phyloP scores from a whole-genome alignment of 192 early-diverging fungal species.

The Rhizoclosmatium globosum region DNA sequence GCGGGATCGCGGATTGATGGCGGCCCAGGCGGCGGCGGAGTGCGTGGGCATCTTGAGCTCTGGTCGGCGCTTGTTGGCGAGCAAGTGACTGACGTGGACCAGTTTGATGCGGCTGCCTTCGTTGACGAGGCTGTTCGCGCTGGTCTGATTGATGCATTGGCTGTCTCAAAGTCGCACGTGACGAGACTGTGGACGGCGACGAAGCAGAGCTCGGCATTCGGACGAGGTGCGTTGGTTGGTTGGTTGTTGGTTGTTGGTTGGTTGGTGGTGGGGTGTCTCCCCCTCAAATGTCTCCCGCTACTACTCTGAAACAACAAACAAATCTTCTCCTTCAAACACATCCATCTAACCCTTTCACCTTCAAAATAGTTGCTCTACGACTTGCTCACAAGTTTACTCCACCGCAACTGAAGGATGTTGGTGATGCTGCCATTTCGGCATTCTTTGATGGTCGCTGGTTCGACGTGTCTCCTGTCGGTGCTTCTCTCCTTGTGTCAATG shows the following conservation, averaged over 20 bases:
- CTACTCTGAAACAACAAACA: background rate
- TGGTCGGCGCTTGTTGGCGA: conserved; percentile 29
- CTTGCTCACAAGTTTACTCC: conserved; percentile 14
- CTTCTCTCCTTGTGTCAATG: background rate
- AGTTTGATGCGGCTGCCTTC: conserved; percentile 17
- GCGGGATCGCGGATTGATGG: background rate
- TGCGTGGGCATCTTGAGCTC: conserved; percentile 8
- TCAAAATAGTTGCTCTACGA: background rate
- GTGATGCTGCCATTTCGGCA: conserved; percentile 6
- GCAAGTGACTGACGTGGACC: background rate
- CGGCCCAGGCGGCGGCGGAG: conserved; percentile 2
- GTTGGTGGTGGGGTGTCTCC: background rate
- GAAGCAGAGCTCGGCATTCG: conserved; percentile 8
- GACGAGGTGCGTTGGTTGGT: background rate
- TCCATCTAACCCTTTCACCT: background rate
- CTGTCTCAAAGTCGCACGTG: conserved; percentile 13
- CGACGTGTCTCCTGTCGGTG: conserved; percentile 19
- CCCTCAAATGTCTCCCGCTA: background rate
- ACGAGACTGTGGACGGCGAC: conserved; percentile 17
- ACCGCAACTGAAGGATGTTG: conserved; percentile 10
- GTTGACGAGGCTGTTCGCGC: conserved; percentile 14
- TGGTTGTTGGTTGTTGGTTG: too few species aligned
- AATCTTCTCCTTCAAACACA: too few species aligned
- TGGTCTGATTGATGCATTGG: conserved; percentile 20
- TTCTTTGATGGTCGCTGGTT: conserved; percentile 30